These are phyloP conservation scores for Bombardia bombarda DNA, from an alignment of 495 filamentous ascomycete genomes.

Conservation along the genomic window DNA sequence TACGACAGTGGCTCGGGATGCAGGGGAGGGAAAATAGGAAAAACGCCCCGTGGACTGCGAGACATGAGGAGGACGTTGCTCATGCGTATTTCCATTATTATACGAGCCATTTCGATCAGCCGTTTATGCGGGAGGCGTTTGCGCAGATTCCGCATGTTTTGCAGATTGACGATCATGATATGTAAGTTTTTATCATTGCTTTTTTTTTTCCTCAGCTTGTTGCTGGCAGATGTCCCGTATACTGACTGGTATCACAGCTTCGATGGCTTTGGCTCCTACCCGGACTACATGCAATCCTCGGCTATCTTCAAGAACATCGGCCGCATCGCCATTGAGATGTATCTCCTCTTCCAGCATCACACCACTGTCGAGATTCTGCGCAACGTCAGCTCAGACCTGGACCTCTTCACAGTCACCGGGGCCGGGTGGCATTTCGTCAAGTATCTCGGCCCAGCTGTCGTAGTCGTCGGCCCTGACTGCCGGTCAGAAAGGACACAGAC, in stretches of 20 bases:
- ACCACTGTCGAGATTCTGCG: constrained; percentile 90
- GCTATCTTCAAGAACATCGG: constrained; percentile 98
- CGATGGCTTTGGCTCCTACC: constrained; percentile 95
- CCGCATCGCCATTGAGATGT: constrained; percentile 96
- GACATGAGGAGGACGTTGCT: constrained; percentile 87
- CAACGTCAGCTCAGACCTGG: constrained; percentile 73
- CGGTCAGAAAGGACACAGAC: constrained; percentile 83
- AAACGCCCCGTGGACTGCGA: constrained; percentile 81
- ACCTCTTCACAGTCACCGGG: constrained; percentile 95
- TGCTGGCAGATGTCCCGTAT: constrained; percentile 10
- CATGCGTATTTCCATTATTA: constrained; percentile 99
- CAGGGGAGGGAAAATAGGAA: constrained; percentile 87
- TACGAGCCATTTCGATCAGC: constrained; percentile 93
- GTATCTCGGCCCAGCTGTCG: constrained; percentile 84
- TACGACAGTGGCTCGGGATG: constrained; percentile 90
- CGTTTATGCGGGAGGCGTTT: constrained; percentile 86
- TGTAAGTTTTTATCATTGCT: constrained; percentile 58
- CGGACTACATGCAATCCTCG: constrained; percentile 95
- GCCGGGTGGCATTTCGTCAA: constrained; percentile 98
- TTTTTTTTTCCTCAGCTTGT: background rate
- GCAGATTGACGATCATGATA: constrained; percentile 94
- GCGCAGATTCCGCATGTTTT: constrained; percentile 94
- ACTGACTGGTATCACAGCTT: constrained; percentile 66
- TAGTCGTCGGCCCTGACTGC: constrained; percentile 81
- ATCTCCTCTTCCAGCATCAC: constrained; percentile 97